phyloP scores from a whole-genome alignment of 2,329 filamentous ascomycete species.

The Fusarium sp. region DNA sequence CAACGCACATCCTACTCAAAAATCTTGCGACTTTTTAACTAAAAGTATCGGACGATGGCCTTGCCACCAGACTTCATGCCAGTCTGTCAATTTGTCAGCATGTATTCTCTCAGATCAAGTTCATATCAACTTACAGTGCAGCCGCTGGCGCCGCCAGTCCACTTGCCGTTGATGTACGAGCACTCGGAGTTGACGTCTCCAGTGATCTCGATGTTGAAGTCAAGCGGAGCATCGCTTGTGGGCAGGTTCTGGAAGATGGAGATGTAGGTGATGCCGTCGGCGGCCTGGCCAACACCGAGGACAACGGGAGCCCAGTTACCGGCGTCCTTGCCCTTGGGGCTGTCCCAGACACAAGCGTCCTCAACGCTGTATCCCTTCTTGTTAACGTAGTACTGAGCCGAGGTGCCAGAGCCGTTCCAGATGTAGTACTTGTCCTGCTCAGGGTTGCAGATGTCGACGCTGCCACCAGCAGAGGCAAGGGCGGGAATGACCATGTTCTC shows the following conservation, averaged over 20 bases:
- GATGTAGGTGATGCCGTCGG: slow-evolving; percentile 76
- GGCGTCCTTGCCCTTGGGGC: slow-evolving; percentile 61
- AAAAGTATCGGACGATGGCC: slow-evolving; percentile 60
- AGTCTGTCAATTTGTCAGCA: slow-evolving; percentile 53
- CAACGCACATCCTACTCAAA: slow-evolving; percentile 36
- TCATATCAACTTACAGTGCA: slow-evolving; percentile 80
- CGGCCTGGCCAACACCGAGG: slow-evolving; percentile 81
- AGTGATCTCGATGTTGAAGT: slow-evolving; percentile 82
- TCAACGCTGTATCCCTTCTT: slow-evolving; percentile 74
- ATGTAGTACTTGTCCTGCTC: slow-evolving; percentile 78
- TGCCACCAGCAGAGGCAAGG: slow-evolving; percentile 68
- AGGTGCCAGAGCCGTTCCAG: slow-evolving; percentile 80
- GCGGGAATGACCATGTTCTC: slow-evolving; percentile 89
- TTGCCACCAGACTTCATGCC: slow-evolving; percentile 55
- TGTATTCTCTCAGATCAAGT: background rate
- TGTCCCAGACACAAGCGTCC: slow-evolving; percentile 82
- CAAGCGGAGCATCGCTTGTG: slow-evolving; percentile 75
- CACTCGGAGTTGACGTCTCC: slow-evolving; percentile 73
- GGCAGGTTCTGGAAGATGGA: slow-evolving; percentile 88
- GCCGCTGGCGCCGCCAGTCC: slow-evolving; percentile 68
- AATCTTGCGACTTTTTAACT: slow-evolving; percentile 20
- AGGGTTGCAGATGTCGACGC: slow-evolving; percentile 79
- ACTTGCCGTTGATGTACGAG: slow-evolving; percentile 74
- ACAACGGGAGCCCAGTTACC: slow-evolving; percentile 92
- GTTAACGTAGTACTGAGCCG: slow-evolving; percentile 98